Evolutionary conservation across 2,329 filamentous ascomycete species (phyloP).

Genomic region (Diaporthe batatas): DNA sequence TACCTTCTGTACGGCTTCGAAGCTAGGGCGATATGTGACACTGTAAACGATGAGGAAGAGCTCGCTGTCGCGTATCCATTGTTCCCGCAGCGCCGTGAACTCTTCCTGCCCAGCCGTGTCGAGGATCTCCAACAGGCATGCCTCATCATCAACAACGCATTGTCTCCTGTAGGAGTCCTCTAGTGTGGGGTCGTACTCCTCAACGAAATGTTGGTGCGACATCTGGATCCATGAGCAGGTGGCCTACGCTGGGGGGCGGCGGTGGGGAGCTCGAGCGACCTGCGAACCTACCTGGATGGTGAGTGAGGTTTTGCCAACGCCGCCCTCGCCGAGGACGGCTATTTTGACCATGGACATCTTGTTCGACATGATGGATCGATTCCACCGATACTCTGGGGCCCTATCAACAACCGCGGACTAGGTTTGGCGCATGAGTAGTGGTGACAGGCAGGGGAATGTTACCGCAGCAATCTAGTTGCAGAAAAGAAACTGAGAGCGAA

Average conservation of each 20-base stretch:
- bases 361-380: slow-evolving; percentile 38
- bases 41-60: slow-evolving; percentile 42
- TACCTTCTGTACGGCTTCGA: slow-evolving; percentile 40
- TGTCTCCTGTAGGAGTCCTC: slow-evolving; percentile 42
- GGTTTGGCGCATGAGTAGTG: slow-evolving; percentile 28
- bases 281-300: slow-evolving; percentile 38
- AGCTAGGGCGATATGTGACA: slow-evolving; percentile 40
- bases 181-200: slow-evolving; percentile 42
- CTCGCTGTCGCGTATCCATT: slow-evolving; percentile 43
- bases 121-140: slow-evolving; percentile 40
- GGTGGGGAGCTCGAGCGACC: slow-evolving; percentile 2
- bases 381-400: slow-evolving; percentile 22
- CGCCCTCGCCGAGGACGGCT: slow-evolving; percentile 41
- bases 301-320: slow-evolving; percentile 41
- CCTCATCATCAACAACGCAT: slow-evolving; percentile 40
- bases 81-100: slow-evolving; percentile 41
- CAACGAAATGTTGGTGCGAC: slow-evolving; percentile 41
- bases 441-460: slow-evolving; percentile 33
- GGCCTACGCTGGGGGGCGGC: not conserved
- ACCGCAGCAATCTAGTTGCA: slow-evolving; percentile 35
- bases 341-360: slow-evolving; percentile 38
- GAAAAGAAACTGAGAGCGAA: slow-evolving; percentile 32
- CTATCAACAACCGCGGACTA: slow-evolving; percentile 19
- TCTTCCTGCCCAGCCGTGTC: slow-evolving; percentile 42
- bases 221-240: slow-evolving; percentile 34